phyloP scores from a whole-genome alignment of 495 filamentous ascomycete species.

The Lineolata rhizophorae region DNA sequence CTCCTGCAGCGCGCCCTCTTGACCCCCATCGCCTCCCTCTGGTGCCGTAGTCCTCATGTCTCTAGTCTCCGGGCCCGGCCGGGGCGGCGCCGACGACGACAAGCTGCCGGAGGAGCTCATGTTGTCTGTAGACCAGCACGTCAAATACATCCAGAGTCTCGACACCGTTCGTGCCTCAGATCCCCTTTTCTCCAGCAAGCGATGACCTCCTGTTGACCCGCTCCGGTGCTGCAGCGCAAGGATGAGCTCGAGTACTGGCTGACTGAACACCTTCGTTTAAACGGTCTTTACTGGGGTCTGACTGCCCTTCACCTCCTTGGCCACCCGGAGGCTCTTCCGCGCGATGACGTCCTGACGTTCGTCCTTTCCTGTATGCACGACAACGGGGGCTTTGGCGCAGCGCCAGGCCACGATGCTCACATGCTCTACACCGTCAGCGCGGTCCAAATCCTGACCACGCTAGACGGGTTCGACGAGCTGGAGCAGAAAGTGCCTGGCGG shows the following conservation, averaged over 20 bases:
- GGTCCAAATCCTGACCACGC: constrained; percentile 66
- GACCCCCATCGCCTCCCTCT: too few species aligned
- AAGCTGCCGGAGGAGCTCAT: constrained; percentile 35
- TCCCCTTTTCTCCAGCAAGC: constrained; percentile 3
- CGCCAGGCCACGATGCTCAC: constrained; percentile 85
- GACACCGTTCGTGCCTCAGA: constrained; percentile 44
- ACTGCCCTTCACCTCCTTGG: constrained; percentile 70
- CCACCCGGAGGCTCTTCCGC: constrained; percentile 56
- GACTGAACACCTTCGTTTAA: constrained; percentile 85
- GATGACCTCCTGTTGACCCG: too few species aligned
- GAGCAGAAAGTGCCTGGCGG: constrained; percentile 43
- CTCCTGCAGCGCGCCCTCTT: too few species aligned
- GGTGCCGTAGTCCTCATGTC: too few species aligned
- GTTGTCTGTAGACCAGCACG: constrained; percentile 54
- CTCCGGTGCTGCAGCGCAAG: constrained; percentile 34
- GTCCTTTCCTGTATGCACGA: constrained; percentile 78
- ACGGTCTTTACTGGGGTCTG: constrained; percentile 91
- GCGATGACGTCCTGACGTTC: constrained; percentile 67
- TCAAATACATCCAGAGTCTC: constrained; percentile 80
- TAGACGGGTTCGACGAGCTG: constrained; percentile 69
- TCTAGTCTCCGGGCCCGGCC: constrained; percentile 37
- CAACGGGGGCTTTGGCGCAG: constrained; percentile 77
- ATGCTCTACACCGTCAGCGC: constrained; percentile 87
- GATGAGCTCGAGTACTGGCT: constrained; percentile 95
- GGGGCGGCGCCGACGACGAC: constrained; percentile 21